phyloP scores from a whole-genome alignment of 352 stramenopile species.

The Phytophthora lateralis region DNA sequence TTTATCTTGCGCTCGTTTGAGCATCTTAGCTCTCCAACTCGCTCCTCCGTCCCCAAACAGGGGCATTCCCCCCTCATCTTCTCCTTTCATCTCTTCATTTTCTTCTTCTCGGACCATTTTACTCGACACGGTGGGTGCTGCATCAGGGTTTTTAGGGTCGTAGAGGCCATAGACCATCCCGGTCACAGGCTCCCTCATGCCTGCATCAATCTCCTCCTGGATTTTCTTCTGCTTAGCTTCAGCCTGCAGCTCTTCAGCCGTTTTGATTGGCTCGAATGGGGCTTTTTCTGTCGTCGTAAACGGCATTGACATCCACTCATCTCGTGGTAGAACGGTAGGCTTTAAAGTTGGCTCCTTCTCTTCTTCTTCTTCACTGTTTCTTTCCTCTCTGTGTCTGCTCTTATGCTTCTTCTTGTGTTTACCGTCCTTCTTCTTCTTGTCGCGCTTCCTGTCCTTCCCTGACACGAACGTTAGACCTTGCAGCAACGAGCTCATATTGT shows the following conservation, averaged over 20 bases:
- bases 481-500: slow-evolving; percentile 55
- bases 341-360: neutral
- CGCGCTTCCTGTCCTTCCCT: slow-evolving; percentile 43
- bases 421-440: slow-evolving; percentile 43
- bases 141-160: slow-evolving; percentile 78
- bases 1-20: slow-evolving; percentile 70
- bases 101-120: slow-evolving; percentile 22
- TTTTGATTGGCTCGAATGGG: slow-evolving; percentile 43
- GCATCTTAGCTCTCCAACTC: slow-evolving; percentile 87
- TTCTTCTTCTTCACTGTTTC: slow-evolving; percentile 18
- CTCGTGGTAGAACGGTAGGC: slow-evolving; percentile 41
- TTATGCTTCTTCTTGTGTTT: slow-evolving; percentile 43
- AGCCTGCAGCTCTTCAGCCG: slow-evolving; percentile 37
- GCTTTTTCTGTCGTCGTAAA: slow-evolving; percentile 46
- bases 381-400: slow-evolving; percentile 25
- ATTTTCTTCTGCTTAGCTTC: slow-evolving; percentile 62
- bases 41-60: slow-evolving; percentile 76
- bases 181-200: slow-evolving; percentile 75
- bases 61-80: slow-evolving; percentile 28
- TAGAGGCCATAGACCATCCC: slow-evolving; percentile 83
- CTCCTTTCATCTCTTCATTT: slow-evolving; percentile 7
- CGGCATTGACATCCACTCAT: slow-evolving; percentile 88
- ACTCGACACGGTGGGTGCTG: slow-evolving; percentile 33
- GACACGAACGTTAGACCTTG: slow-evolving; percentile 74
- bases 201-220: slow-evolving; percentile 78